phyloP scores from a whole-genome alignment of 495 filamentous ascomycete genomes.

The Neurospora sp. region DNA sequence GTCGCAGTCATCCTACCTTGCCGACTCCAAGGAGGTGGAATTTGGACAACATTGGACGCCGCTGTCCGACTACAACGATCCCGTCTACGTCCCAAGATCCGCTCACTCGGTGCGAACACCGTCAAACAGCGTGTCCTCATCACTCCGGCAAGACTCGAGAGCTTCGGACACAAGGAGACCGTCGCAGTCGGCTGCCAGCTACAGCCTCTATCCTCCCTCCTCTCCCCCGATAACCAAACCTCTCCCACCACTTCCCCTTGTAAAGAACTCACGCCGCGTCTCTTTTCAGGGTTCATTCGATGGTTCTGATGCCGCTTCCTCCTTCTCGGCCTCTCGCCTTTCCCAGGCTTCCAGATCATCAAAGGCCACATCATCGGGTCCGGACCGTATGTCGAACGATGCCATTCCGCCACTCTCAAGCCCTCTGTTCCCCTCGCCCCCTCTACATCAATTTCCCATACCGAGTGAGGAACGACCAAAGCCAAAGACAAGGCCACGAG shows the following conservation, averaged over 20 bases:
- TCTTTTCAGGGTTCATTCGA: slow-evolving; percentile 13
- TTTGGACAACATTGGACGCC: slow-evolving; percentile 1
- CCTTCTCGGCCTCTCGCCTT: slow-evolving; percentile 10
- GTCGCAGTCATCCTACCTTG: background rate
- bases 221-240: slow-evolving; percentile 13
- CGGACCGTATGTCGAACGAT: slow-evolving; percentile 5
- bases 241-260: slow-evolving; percentile 14
- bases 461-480: background rate
- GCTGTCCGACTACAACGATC: slow-evolving; percentile 5
- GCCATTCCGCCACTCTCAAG: background rate
- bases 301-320: slow-evolving; percentile 7
- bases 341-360: slow-evolving; percentile 7
- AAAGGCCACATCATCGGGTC: background rate
- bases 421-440: background rate
- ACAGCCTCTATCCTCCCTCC: slow-evolving; percentile 18
- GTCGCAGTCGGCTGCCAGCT: slow-evolving; percentile 8
- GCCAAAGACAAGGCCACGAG: slow-evolving; percentile 5
- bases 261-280: slow-evolving; percentile 7
- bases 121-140: slow-evolving; percentile 4
- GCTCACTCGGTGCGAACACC: background rate
- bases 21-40: background rate
- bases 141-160: slow-evolving; percentile 13
- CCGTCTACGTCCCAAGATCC: slow-evolving; percentile 3
- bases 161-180: slow-evolving; percentile 16
- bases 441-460: background rate